Percentiles rank a stretch among this genome's conserved stretches.
These are phyloP conservation scores for Torulaspora indica DNA, from an alignment of 805 yeast species.

Conservation along the genomic window DNA sequence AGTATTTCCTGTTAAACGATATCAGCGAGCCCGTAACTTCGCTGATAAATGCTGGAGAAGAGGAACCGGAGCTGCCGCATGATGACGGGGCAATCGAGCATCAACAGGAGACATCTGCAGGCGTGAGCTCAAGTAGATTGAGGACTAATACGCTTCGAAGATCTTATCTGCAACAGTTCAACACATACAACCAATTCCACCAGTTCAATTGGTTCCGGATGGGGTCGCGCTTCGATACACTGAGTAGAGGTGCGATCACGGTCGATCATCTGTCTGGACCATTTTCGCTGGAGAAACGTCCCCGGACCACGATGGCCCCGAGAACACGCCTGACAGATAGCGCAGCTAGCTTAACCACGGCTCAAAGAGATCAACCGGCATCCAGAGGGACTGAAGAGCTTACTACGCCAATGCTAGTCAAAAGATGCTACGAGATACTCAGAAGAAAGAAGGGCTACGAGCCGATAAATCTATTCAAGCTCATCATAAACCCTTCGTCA, in stretches of 20 bases:
- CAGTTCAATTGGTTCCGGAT: slow-evolving; percentile 55
- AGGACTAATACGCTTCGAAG: slow-evolving; percentile 18
- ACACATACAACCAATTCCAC: slow-evolving; percentile 37
- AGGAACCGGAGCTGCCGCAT: slow-evolving; percentile 24
- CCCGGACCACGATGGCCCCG: slow-evolving; percentile 30
- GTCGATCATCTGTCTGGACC: slow-evolving; percentile 70
- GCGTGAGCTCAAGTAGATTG: slow-evolving; percentile 14
- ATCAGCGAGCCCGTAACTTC: slow-evolving; percentile 16
- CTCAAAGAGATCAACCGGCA: slow-evolving; percentile 48
- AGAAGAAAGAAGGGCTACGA: slow-evolving; percentile 32
- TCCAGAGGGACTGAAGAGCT: slow-evolving; percentile 51
- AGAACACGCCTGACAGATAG: slow-evolving; percentile 39
- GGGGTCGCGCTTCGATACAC: slow-evolving; percentile 48
- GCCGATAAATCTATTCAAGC: slow-evolving; percentile 55
- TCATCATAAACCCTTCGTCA: slow-evolving; percentile 69
- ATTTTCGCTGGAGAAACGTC: slow-evolving; percentile 53
- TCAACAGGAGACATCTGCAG: slow-evolving; percentile 12
- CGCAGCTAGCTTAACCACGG: slow-evolving; percentile 42
- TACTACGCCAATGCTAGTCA: slow-evolving; percentile 56
- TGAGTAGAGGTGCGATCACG: slow-evolving; percentile 42
- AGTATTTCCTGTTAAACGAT: slow-evolving; percentile 23
- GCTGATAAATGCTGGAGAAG: slow-evolving; percentile 9
- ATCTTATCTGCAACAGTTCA: slow-evolving; percentile 25
- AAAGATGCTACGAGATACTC: slow-evolving; percentile 45
- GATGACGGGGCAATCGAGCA: slow-evolving; percentile 9